Conservation (phyloP, 192 early-diverging fungal species). For the Umbelopsis isabellina region DNA sequence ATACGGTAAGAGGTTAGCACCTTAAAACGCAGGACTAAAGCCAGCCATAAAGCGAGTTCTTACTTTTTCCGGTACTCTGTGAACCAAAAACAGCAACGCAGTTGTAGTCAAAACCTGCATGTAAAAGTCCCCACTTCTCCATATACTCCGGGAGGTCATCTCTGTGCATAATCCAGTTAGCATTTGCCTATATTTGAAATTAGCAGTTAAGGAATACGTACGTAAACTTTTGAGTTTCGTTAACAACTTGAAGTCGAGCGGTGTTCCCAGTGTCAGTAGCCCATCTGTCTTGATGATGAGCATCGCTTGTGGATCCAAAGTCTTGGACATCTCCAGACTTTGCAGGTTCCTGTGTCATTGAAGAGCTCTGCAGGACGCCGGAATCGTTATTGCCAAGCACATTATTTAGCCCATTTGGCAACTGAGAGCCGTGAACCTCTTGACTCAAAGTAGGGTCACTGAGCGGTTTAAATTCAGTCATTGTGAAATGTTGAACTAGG, state of each 20-base stretch:
- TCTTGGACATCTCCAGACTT: not conserved
- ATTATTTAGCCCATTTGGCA: not conserved
- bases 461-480: conserved; percentile 35
- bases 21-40: conserved; percentile 8
- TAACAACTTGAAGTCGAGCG: conserved; percentile 70
- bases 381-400: not conserved
- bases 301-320: conserved; percentile 10
- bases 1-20: not conserved
- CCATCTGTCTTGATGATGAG: conserved; percentile 24
- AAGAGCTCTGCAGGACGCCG: too few species aligned
- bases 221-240: conserved; percentile 85
- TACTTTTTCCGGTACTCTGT: conserved; percentile 97
- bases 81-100: conserved; percentile 98
- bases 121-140: conserved; percentile 78
- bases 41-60: conserved; percentile 22
- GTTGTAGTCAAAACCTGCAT: conserved; percentile 94
- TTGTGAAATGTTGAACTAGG: conserved; percentile 50
- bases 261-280: conserved; percentile 32
- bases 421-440: conserved; percentile 42
- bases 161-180: conserved; percentile 40
- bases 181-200: not conserved
- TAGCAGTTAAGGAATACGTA: conserved; percentile 30
- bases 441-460: conserved; percentile 14
- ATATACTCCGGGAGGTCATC: conserved; percentile 76
- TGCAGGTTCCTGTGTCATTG: too few species aligned